Evolutionary conservation across 2,329 filamentous ascomycete genomes (phyloP), one percentile per base, ranked within the genome.

Genomic region (Podosphaera fusca): DNA sequence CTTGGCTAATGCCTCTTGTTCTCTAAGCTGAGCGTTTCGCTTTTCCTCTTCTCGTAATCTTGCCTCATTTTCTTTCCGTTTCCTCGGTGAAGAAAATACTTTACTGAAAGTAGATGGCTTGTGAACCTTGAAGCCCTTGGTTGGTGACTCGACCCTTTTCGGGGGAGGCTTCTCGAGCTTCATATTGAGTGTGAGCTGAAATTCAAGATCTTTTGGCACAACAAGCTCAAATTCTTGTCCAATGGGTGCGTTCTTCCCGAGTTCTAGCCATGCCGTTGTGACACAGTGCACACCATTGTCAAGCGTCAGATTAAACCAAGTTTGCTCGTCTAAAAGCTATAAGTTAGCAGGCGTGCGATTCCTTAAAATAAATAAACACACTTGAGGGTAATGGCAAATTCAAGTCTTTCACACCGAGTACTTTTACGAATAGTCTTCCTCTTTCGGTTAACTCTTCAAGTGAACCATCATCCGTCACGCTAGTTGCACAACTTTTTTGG

Each of bases 251-350:
- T 85, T 90, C 63, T 85, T 85, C 29, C 87, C 88, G 59, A 98
- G 75, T 69, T 98, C 92, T 7, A 96, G 75, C 86, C 88, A 95
- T 0, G 88, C 84, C 2, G 92, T 98, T 0, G 92, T 98, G 14
- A 98, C 92, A 65, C 92, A 98, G 69, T 98, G 92, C 1, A 98
- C 80, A 33, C 92, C 92, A 62, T 98, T 98, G 70, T 98, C 92
- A n/a, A 98, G 77, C 0, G 92, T 98, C 9, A 98, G 77, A 64
- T 90, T 89, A 72, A 98, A 98, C 78, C 87, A 92, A 2, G 87
- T 87, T 57, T 87, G 82, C 70, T 96, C 89, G 65, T 85, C 87
- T 92, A 51, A 34, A 40, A 10, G 21, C 8, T 7, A 46, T 21
- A 4, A 45, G 36, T 29, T 40, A 29, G n/a, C 3, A 42, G 10